Evolutionary conservation across 1,284 basidiomycete species (phyloP), one percentile per base, ranked within the genome.

Genomic region (Marasmius oreades): DNA sequence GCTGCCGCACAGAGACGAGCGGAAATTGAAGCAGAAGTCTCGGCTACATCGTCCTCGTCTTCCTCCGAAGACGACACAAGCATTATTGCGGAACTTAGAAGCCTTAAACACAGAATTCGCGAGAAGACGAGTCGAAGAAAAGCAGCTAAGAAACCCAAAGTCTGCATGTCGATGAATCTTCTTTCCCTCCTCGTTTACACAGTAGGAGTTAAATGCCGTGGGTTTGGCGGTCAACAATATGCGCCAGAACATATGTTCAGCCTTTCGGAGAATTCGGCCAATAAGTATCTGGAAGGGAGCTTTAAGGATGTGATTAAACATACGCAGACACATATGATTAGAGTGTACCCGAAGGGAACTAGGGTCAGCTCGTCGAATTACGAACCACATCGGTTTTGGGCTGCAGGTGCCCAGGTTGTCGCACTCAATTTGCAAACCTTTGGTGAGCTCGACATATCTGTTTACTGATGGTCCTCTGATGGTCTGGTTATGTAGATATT

Each of bases 391-490:
- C 82, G 88, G 37, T 94, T 86, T 70, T 99, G 96, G 96, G 83
- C 85, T 0, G 86, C 87, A 0, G 96, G 96, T 0, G 86, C 88
- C 16, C 96, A 99, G 71, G 72, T 99, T n/a, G 95, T 97, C 0
- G 94, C 97, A 5, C 81, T 99, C 59, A 99, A 99, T 70, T 98
- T 95, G 92, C 97, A 99, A 72, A 99, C 95, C 0, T 88, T 88
- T 63, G 93, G 92, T 93, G 63, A 55, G 82, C 71, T 55, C 34
- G 18, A 20, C 42, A 18, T 46, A 48, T 31, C 36, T 18, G 14
- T 20, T 14, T 20, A 22, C 51, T 54, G 11, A 57, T 20, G 18
- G 14, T 6, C 5, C 37, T 16, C 37, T 16, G 14, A 5, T 39
- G 28, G 18, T 8, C 20, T 50, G 39, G 11, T 59, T 26, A 54